Base-by-base conservation (phyloP, 164 flowering plant species). In the Vitis amurensis region DNA sequence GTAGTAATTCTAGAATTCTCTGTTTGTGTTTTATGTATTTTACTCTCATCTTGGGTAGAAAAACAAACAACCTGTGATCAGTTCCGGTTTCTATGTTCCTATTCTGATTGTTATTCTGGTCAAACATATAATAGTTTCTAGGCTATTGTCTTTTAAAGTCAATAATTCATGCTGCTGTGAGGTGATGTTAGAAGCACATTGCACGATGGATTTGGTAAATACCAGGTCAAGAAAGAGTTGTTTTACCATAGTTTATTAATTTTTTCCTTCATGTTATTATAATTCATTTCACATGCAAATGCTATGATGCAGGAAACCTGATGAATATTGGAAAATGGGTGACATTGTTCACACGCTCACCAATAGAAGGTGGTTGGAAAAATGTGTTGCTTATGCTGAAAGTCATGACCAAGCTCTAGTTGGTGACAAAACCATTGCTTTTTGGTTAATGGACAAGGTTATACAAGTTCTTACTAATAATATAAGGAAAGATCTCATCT, bases 401-500 rank as follows among this genome's bases (percentile, higher is more conserved):
- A 93, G 98, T 87, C 99, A 96, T 80, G 99, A 96, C 76, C 99
- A 96, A 85, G 99, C 99, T 66, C 85, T 96, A 60, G 99, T 96
- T 72, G 99, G 99, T 79, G 98, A 96, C 76, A 96, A 96, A 85
- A 96, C 99, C 63, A 86, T 96, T 74, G 99, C 99, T 61, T 96
- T 96, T 78, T 89, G 95, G 99, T 84, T 96, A 80, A 96, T 96
- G 99, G 99, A 96, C 83, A 93, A 96, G 98, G 99, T 93, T 56
- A 61, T 15, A 55, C 27, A 19, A 31, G 9, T 67, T 73, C 66
- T 19, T 53, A 47, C 44, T 37, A 37, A 37, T 37, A 37, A 37
- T 37, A 37, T 37, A 6, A 37, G 7, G 44, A 37, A 37, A 37
- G 2, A 6, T 37, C 44, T 37, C 7, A 6, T 37, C 44, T 37